Evolutionary conservation across 148 eudicot species (phyloP), one percentile per base, ranked within the genome.

Genomic region (Dysphania ambrosioides): DNA sequence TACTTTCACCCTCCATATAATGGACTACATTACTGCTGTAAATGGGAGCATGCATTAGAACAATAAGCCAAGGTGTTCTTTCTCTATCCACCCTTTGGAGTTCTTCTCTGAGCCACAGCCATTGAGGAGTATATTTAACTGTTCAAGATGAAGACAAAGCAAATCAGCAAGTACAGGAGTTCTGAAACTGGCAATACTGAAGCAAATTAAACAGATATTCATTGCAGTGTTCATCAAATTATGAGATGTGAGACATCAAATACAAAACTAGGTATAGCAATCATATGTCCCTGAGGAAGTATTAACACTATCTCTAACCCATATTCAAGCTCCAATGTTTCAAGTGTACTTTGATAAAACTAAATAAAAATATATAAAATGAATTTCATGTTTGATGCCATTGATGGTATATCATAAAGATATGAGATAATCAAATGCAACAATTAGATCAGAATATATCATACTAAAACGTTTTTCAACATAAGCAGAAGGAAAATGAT

Each of bases 1-100:
- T 90, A 76, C 91, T 88, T 77, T 93, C 98, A 23, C 96, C 96
- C 75, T 93, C 98, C 96, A 86, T 88, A 80, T 82, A 93, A 79
- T 93, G 98, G 36, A 80, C 88, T 51, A 79, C 84, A 78, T 93
- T 87, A 70, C 92, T 93, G 59, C 86, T 90, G 85, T 93, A 93
- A 51, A 89, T 79, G 7, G 97, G 98, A 32, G 80, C 83, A 84
- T 93, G 98, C 96, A 90, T 82, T 56, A 93, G 85, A 77, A 93
- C 93, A 70, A 93, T 90, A 49, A 93, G 88, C 98, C 98, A 93
- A 76, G 98, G 96, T 32, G 98, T 90, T 77, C 87, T 86, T 78
- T 86, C 87, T 67, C 98, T 85, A 80, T 93, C 85, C 36, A 93
- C 98, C 62, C 72, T 82, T 79, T 80, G 73, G 18, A 93, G 74